Conservation (phyloP, 2,329 filamentous ascomycete genomes). For the Clarireedia monteithiana region DNA sequence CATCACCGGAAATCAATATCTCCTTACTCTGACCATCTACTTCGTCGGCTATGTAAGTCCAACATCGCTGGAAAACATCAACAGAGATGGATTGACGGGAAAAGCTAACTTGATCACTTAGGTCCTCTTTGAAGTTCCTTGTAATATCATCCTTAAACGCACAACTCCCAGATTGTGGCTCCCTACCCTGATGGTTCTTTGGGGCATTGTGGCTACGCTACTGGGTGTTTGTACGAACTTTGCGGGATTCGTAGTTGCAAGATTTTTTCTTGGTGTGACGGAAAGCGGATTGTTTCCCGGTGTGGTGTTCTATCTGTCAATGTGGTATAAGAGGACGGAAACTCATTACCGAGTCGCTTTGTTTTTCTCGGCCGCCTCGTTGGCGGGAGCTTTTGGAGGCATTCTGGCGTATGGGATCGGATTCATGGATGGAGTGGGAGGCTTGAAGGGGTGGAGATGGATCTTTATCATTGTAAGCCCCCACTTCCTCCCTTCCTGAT, state of each 20-base stretch:
- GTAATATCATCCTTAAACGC: conserved; percentile 53
- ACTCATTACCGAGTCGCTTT: conserved; percentile 47
- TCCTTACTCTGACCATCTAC: conserved; percentile 58
- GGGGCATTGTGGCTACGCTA: conserved; percentile 47
- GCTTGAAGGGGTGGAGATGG: conserved; percentile 47
- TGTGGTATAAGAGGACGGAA: conserved; percentile 46
- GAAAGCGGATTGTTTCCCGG: conserved; percentile 49
- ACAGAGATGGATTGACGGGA: no score
- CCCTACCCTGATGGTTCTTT: conserved; percentile 47
- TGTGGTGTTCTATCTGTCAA: conserved; percentile 42
- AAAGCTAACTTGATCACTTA: not conserved
- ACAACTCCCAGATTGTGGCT: conserved; percentile 51
- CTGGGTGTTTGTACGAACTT: conserved; percentile 42
- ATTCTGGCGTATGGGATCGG: conserved; percentile 50
- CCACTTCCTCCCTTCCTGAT: not conserved
- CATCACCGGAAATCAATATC: conserved; percentile 54
- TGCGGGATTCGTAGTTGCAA: conserved; percentile 42
- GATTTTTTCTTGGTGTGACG: conserved; percentile 48
- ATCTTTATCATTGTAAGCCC: conserved; percentile 49
- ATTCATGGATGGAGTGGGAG: conserved; percentile 44
- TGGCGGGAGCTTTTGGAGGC: conserved; percentile 50
- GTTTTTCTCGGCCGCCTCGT: conserved; percentile 46
- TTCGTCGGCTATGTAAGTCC: conserved; percentile 47
- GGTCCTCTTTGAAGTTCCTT: conserved; percentile 52
- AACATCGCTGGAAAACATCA: no score